Base-by-base conservation (phyloP, 148 eudicot genomes). In the Rhododendron henanense region DNA sequence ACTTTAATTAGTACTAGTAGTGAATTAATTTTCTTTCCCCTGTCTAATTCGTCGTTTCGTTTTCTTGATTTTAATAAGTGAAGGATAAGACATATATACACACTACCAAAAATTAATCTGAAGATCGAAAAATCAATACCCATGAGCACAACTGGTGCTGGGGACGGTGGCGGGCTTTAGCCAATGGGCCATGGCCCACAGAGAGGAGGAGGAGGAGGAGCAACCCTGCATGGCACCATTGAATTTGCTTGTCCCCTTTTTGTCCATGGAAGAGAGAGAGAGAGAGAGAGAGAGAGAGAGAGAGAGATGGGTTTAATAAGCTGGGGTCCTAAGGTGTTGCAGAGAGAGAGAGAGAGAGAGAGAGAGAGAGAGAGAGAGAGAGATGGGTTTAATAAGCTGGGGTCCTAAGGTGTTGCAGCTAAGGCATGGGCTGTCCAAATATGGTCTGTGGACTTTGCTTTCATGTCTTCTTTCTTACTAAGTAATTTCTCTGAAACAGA, bases 351-450 rank as follows among this genome's bases (percentile, higher is more conserved):
- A 23, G 57, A 78, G 5, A 2, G 28, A 25, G 33, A 78, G 81
- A 78, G 81, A 31, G 31, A 31, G 31, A 31, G 31, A 31, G 79
- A 25, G 33, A 78, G 81, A 78, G 81, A 31, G 31, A 31, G 31
- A 31, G 31, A 31, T 31, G 31, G 31, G 31, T 31, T 31, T 31
- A 31, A 31, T 31, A 31, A 31, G 31, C 31, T 31, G 31, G 31
- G 31, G 31, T 31, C 31, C 31, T 31, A 31, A 31, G 19, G 69
- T 35, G 83, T 55, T 55, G 67, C 83, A 80, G 39, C 65, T 23
- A 45, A 67, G 85, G 85, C 78, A 69, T 83, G 85, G 85, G 80
- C 47, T 84, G 85, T 84, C 83, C 69, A 16, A 81, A 81, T 18
- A 18, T 81, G 67, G 69, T 55, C 69, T 55, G 4, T 81, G 61